Conservation (phyloP, 1,284 basidiomycete species). For the Schizopora paradoxa region DNA sequence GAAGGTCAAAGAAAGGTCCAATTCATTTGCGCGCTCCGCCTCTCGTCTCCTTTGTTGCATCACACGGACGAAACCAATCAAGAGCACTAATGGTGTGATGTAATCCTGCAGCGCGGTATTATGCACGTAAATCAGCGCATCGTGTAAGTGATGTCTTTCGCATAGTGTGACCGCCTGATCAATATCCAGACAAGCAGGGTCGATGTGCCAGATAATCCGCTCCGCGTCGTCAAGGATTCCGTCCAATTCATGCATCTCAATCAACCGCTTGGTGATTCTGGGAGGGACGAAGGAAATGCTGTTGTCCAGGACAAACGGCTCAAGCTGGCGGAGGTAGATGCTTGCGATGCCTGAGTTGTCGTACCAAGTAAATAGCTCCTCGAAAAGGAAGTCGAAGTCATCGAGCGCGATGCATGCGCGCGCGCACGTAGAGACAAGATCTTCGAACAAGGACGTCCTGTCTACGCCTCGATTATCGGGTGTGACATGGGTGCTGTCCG, state of each 20-base stretch:
- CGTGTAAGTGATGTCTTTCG: conserved; percentile 78
- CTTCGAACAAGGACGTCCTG: conserved; percentile 85
- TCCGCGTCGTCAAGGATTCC: conserved; percentile 77
- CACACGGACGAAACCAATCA: conserved; percentile 73
- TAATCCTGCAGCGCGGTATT: conserved; percentile 86
- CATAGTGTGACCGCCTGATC: conserved; percentile 90
- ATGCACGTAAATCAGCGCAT: conserved; percentile 93
- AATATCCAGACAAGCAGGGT: conserved; percentile 87
- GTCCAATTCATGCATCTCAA: conserved; percentile 73
- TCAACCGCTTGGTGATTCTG: conserved; percentile 80
- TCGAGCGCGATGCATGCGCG: conserved; percentile 78
- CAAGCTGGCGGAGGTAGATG: conserved; percentile 86
- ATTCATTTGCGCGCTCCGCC: conserved; percentile 28
- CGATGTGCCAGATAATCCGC: conserved; percentile 92
- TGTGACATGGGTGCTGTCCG: conserved; percentile 79
- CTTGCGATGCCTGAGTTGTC: conserved; percentile 78
- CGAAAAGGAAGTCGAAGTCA: conserved; percentile 84
- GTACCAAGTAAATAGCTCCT: conserved; percentile 90
- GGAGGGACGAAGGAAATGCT: conserved; percentile 76
- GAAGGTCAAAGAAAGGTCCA: no score
- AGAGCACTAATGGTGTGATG: conserved; percentile 83
- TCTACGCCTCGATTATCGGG: conserved; percentile 88
- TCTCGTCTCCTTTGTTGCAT: conserved; percentile 50
- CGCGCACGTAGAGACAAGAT: conserved; percentile 77
- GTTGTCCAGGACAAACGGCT: conserved; percentile 78